Base-by-base conservation (phyloP, 345 rosid species). In the Firmiana major region DNA sequence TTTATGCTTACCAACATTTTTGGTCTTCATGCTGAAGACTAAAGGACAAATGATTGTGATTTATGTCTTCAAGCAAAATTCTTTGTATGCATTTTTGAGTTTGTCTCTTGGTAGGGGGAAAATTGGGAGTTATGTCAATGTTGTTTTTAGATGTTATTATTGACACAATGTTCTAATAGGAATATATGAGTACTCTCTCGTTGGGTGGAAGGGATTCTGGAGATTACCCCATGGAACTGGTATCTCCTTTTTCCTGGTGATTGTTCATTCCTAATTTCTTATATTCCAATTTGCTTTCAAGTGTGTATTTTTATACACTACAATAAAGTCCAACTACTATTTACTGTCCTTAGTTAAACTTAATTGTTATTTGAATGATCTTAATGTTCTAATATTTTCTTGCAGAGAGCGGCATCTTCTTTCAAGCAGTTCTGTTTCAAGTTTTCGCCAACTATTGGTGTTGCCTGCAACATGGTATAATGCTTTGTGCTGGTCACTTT, bases 231-330 rank as follows among this genome's bases (percentile, higher is more conserved):
- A 83, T 80, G 85, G 92, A 89, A 89, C 90, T 88, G 98, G 99
- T 93, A 91, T 85, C 85, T 78, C 86, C 92, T 88, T 86, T 86
- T 84, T 86, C 92, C 92, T 88, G 92, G 91, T 92, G 90, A 88
- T 87, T 82, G 24, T 86, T 88, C 85, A 73, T 84, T 76, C 84
- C 83, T 82, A 69, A n/a, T 85, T 55, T 81, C 77, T 78, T 40
- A 22, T 53, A 80, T 63, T 65, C 34, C 54, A n/a, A 1, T 58
- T 42, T 66, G 21, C 63, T 59, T 69, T 75, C 59, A 42, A 28
- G 53, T 34, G 8, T 57, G 1, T 31, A 31, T 31, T 31, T 31
- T 31, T 57, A 28, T 28, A 7, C 24, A 36, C 55, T 69, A 48
- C 79, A 62, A 9, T 49, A 17, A 62, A 11, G 38, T 77, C 45